Percentiles rank a stretch among this genome's conserved stretches.
These are phyloP conservation scores for Babesia gibsoni DNA, from an alignment of 169 alveolate species.

Conservation along the genomic window DNA sequence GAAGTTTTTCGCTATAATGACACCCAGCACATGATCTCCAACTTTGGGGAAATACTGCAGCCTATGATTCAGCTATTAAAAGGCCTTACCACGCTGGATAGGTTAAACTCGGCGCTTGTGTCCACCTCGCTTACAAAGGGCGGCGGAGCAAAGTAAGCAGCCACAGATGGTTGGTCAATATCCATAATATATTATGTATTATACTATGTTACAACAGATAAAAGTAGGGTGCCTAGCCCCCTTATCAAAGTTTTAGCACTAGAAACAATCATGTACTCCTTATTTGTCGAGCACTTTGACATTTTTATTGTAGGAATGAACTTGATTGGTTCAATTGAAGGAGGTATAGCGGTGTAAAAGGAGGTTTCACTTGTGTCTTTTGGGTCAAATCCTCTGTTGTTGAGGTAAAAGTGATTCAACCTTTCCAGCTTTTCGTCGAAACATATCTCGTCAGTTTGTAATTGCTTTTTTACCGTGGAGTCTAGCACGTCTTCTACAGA, in stretches of 20 bases:
- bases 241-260: too few species aligned
- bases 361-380: background rate
- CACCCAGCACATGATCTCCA: constrained; percentile 75
- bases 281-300: too few species aligned
- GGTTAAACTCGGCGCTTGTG: constrained; percentile 19
- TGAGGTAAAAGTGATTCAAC: constrained; percentile 1
- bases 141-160: constrained; percentile 4
- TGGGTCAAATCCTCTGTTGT: background rate
- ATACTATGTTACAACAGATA: too few species aligned
- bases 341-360: constrained; percentile 11
- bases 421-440: background rate
- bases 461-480: background rate
- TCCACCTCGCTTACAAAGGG: constrained; percentile 35
- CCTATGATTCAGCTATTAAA: background rate
- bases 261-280: too few species aligned
- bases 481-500: background rate
- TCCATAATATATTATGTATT: too few species aligned
- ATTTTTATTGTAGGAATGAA: too few species aligned
- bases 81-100: constrained; percentile 5
- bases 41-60: constrained; percentile 67
- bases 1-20: constrained; percentile 63
- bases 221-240: too few species aligned
- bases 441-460: constrained; percentile 7
- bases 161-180: background rate
- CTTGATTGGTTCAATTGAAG: background rate